These are phyloP conservation scores for Ascochyta viciae-villosae DNA, from an alignment of 2,329 filamentous ascomycete species.

Conservation along the genomic window DNA sequence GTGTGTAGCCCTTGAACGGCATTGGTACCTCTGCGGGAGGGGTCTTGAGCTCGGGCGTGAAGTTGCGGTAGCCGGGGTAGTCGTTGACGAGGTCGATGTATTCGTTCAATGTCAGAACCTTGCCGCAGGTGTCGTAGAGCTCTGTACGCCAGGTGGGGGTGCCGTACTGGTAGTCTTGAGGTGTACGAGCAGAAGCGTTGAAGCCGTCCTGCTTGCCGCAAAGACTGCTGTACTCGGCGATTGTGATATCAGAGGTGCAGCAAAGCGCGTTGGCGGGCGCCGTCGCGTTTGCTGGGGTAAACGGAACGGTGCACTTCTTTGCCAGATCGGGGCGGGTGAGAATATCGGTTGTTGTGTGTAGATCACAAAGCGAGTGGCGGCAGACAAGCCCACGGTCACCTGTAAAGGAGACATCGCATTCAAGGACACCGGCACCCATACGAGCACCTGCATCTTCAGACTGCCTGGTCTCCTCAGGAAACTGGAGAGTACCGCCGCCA, in stretches of 20 bases:
- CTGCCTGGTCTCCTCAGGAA: constrained; percentile 69
- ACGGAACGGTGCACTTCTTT: constrained; percentile 68
- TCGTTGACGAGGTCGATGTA: constrained; percentile 65
- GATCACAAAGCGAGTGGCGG: constrained; percentile 71
- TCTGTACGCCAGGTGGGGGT: constrained; percentile 68
- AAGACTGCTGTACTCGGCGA: constrained; percentile 24
- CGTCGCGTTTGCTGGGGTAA: constrained; percentile 58
- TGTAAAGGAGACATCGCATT: constrained; percentile 74
- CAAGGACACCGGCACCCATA: constrained; percentile 71
- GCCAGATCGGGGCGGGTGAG: constrained; percentile 67
- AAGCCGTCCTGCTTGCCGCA: constrained; percentile 52
- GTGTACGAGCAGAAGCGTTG: constrained; percentile 66
- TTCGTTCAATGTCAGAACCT: constrained; percentile 63
- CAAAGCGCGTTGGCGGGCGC: constrained; percentile 24
- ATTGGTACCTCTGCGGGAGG: constrained; percentile 63
- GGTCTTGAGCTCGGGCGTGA: constrained; percentile 72
- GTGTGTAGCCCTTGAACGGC: constrained; percentile 71
- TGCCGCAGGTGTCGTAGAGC: constrained; percentile 67
- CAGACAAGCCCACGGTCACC: constrained; percentile 71
- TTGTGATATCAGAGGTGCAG: constrained; percentile 30
- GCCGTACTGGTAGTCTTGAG: constrained; percentile 62
- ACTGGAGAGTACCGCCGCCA: constrained; percentile 64
- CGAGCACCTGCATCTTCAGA: constrained; percentile 68
- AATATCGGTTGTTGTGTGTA: constrained; percentile 74
- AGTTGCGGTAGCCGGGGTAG: constrained; percentile 61